Evolutionary conservation across 2,329 filamentous ascomycete genomes (phyloP), one percentile per base, ranked within the genome.

Genomic region (Aspergillus latus): DNA sequence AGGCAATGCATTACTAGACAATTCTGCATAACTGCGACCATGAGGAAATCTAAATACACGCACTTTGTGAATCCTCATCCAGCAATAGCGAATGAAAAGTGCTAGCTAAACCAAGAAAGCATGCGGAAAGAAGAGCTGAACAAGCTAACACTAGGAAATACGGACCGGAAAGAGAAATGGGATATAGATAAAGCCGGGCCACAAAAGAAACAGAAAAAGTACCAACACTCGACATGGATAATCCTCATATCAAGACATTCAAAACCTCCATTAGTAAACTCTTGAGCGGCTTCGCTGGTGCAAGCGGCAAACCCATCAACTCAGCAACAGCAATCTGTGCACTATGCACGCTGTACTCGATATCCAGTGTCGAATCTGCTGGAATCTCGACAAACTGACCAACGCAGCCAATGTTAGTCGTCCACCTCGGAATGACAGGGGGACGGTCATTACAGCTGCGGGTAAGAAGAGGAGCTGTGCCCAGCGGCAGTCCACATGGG

Each of bases 371-470:
- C 28, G 68, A 71, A 62, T 76, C 73, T 13, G 64, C 65, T 10
- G 63, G 63, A 13, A 74, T 71, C 61, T 77, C 74, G 6, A 72
- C 74, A 59, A 72, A 78, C 61, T 77, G 74, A n/a, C 75, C 74
- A 21, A 76, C 59, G 29, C 75, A 67, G 5, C 69, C 75, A 50
- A 75, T 65, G 55, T 76, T 77, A 13, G 62, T 69, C 7, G 66
- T 66, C 5, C 66, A 67, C 16, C 66, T 48, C 0, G 74, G 75
- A 43, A 77, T 68, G 1, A 76, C 71, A 21, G 64, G 52, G 7
- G 75, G 74, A 1, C 75, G 66, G 60, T 76, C 71, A 8, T 66
- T 66, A 3, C 57, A 52, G 8, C 66, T 59, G 10, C 74, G 66
- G 2, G 72, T 67, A 54, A 76, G 63, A 56, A 75, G 72, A 30